A percentile compares a stretch with the other conserved stretches of the same genome.
Evolutionary conservation across 2,329 filamentous ascomycete species (phyloP).

Genomic region (Trichoderma sp.): DNA sequence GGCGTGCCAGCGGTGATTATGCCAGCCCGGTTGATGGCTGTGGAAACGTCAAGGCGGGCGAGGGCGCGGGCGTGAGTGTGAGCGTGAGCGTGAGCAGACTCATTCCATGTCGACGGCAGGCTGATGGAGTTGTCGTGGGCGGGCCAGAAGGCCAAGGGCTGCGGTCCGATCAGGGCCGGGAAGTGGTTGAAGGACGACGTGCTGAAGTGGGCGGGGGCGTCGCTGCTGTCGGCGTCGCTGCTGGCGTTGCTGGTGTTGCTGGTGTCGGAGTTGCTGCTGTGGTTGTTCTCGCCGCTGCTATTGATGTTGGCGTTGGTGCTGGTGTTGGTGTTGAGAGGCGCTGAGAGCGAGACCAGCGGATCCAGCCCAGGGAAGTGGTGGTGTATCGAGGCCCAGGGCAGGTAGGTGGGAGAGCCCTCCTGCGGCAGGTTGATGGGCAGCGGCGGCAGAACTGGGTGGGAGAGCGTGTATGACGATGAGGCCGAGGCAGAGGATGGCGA

Average conservation of each 20-base stretch:
- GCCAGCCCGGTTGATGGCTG: background rate
- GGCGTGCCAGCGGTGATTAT: background rate
- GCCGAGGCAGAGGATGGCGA: background rate
- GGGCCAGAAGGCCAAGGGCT: background rate
- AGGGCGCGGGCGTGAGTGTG: background rate
- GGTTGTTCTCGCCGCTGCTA: background rate
- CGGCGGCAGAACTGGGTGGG: background rate
- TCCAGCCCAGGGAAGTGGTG: background rate
- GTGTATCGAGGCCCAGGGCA: background rate
- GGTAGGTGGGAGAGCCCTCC: background rate
- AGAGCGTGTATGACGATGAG: background rate
- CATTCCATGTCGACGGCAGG: background rate
- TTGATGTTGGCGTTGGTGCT: background rate
- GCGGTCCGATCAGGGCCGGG: background rate
- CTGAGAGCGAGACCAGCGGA: background rate
- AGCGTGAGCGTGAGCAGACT: background rate
- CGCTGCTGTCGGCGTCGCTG: background rate
- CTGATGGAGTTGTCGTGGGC: background rate
- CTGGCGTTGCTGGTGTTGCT: background rate
- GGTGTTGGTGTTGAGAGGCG: background rate
- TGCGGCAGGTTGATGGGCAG: background rate
- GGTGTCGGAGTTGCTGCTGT: background rate
- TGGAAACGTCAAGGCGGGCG: background rate
- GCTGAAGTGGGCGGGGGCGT: background rate
- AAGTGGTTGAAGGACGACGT: background rate